phyloP scores from a whole-genome alignment of 345 rosid species.

The Eucalyptus cloeziana region DNA sequence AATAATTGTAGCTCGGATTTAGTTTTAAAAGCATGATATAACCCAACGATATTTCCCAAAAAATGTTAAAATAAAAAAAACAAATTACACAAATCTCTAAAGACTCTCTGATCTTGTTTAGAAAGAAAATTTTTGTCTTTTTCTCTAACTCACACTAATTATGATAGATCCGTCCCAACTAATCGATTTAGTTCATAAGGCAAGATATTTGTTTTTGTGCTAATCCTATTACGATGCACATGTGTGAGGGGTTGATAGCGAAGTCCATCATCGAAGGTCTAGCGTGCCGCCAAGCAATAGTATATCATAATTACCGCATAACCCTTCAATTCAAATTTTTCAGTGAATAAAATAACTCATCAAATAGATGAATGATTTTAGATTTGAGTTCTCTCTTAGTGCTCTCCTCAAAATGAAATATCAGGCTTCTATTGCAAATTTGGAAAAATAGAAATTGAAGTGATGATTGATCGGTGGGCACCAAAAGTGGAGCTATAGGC shows the following conservation, averaged over 20 bases:
- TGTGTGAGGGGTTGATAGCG: not conserved
- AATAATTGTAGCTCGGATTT: not conserved
- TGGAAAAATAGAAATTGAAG: not conserved
- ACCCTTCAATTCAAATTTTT: rapidly evolving
- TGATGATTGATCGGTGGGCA: not conserved
- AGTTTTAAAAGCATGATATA: not conserved
- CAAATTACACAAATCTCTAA: rapidly evolving
- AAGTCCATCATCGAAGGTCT: not conserved
- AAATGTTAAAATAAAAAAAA: not conserved
- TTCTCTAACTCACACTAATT: rapidly evolving
- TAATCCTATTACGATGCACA: rapidly evolving
- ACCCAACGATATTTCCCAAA: not conserved
- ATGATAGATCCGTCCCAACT: rapidly evolving
- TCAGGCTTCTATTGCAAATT: not conserved
- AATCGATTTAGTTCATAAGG: rapidly evolving
- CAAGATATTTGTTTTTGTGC: rapidly evolving
- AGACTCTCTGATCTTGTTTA: rapidly evolving
- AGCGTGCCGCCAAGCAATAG: rapidly evolving
- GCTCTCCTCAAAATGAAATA: not conserved
- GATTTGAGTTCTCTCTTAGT: rapidly evolving
- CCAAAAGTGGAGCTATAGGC: not conserved
- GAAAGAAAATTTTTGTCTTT: rapidly evolving
- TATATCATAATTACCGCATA: not conserved
- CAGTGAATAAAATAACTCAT: not conserved
- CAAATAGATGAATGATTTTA: rapidly evolving